Evolutionary conservation across 106 monocot species (phyloP).

Genomic region (Acanthochlamys bracteata): DNA sequence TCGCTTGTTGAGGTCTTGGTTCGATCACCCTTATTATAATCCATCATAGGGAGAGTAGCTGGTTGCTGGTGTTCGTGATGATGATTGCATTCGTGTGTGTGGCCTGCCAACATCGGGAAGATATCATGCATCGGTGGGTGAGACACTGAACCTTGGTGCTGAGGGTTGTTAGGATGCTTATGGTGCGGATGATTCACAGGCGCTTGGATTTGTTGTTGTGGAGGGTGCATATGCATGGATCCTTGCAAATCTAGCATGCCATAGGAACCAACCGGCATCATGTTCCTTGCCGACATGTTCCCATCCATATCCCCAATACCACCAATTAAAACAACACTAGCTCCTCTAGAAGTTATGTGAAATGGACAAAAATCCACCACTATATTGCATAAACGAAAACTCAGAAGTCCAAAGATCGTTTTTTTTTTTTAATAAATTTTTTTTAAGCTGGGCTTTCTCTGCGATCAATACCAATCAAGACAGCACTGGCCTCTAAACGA

Average conservation of each 20-base stretch:
- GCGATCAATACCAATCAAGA: too few species aligned
- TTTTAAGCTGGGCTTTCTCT: too few species aligned
- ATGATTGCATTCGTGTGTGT: background rate
- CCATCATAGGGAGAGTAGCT: conserved; percentile 1
- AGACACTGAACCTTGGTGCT: conserved; percentile 14
- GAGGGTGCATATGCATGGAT: conserved; percentile 30
- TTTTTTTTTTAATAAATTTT: too few species aligned
- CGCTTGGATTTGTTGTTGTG: conserved; percentile 16
- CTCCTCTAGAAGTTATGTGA: background rate
- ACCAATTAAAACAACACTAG: background rate
- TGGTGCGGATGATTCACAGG: conserved; percentile 12
- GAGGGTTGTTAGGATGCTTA: conserved; percentile 4
- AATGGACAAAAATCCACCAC: background rate
- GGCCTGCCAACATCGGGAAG: conserved; percentile 14
- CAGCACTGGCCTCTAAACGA: too few species aligned
- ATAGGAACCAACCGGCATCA: conserved; percentile 29
- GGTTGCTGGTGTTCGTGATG: conserved; percentile 4
- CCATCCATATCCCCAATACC: conserved; percentile 23
- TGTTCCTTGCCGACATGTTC: conserved; percentile 21
- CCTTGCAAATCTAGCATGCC: conserved; percentile 35
- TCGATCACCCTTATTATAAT: background rate
- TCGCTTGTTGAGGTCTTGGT: conserved; percentile 8
- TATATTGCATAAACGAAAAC: too few species aligned
- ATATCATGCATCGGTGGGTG: conserved; percentile 25
- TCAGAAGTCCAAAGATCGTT: too few species aligned